Evolutionary conservation across 2,329 filamentous ascomycete genomes (phyloP).

Genomic region (Verticillium albo-atrum): DNA sequence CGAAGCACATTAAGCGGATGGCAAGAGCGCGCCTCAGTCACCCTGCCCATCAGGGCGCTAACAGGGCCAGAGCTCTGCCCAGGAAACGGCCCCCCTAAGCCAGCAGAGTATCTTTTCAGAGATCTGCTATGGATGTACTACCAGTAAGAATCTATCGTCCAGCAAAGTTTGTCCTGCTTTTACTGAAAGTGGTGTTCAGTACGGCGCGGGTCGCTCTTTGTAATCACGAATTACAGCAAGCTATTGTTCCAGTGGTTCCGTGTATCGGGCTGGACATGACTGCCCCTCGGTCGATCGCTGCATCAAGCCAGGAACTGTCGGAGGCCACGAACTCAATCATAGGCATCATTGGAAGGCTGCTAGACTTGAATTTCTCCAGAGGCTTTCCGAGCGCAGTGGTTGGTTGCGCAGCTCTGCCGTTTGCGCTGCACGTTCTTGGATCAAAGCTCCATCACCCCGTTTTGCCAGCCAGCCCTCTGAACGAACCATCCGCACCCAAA

Average conservation of each 20-base stretch:
- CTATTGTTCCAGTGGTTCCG: constrained; percentile 30
- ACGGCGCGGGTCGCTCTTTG: constrained; percentile 39
- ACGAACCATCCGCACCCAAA: constrained; percentile 15
- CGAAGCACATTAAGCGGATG: constrained; percentile 32
- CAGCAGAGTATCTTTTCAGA: constrained; percentile 38
- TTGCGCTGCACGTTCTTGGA: constrained; percentile 27
- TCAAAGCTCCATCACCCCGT: constrained; percentile 22
- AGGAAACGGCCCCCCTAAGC: constrained; percentile 26
- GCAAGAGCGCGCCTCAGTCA: constrained; percentile 31
- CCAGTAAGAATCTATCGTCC: too few species aligned
- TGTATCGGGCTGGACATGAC: constrained; percentile 23
- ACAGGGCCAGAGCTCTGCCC: constrained; percentile 15
- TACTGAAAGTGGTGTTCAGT: constrained; percentile 1
- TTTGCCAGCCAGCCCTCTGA: neutral
- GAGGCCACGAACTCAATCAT: constrained; percentile 38
- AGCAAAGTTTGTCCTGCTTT: neutral
- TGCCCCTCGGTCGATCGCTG: constrained; percentile 20
- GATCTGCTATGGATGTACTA: constrained; percentile 49
- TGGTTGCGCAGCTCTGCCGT: constrained; percentile 26
- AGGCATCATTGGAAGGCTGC: constrained; percentile 40
- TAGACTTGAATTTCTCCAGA: constrained; percentile 35
- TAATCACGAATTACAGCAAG: constrained; percentile 40
- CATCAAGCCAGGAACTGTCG: constrained; percentile 36
- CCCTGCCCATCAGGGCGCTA: constrained; percentile 29
- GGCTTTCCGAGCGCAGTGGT: constrained; percentile 43